phyloP scores from a whole-genome alignment of 2,329 filamentous ascomycete genomes.

The Hypomyces perniciosus region DNA sequence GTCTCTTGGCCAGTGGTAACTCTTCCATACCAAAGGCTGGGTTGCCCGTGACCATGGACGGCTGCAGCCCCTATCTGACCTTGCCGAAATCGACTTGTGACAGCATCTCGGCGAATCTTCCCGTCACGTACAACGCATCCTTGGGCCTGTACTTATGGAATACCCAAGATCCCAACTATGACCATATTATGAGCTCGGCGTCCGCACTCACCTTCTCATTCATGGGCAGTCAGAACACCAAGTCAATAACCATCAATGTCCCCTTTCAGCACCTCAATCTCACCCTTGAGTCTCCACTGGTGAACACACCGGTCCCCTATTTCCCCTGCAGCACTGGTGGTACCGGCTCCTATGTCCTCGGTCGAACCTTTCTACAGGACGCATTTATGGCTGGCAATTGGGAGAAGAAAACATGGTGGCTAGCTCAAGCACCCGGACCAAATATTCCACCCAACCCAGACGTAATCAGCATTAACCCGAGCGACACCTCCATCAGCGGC shows the following conservation, averaged over 20 bases:
- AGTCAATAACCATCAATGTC: conserved; percentile 19
- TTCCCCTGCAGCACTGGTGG: conserved; percentile 36
- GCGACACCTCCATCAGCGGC: conserved; percentile 5
- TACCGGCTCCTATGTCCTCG: conserved; percentile 26
- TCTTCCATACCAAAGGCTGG: too few relatives aligned
- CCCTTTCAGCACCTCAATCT: conserved; percentile 29
- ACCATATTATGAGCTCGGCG: too few relatives aligned
- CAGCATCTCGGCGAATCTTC: too few relatives aligned
- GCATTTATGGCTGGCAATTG: conserved; percentile 40
- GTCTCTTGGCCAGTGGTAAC: too few relatives aligned
- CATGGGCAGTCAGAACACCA: conserved; percentile 29
- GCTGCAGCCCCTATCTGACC: too few relatives aligned
- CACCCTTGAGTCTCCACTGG: conserved; percentile 32
- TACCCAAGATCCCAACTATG: too few relatives aligned
- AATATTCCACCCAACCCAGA: not conserved
- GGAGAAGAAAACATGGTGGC: conserved; percentile 28
- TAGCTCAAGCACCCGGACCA: conserved; percentile 37
- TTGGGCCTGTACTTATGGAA: too few relatives aligned
- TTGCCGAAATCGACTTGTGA: too few relatives aligned
- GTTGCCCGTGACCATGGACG: too few relatives aligned
- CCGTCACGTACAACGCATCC: too few relatives aligned
- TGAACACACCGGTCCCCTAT: conserved; percentile 28
- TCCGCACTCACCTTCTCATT: not conserved
- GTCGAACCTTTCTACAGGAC: conserved; percentile 41
- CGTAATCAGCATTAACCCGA: conserved; percentile 1